Conservation (phyloP, 192 early-diverging fungal species). For the Rhizophlyctis rosea region DNA sequence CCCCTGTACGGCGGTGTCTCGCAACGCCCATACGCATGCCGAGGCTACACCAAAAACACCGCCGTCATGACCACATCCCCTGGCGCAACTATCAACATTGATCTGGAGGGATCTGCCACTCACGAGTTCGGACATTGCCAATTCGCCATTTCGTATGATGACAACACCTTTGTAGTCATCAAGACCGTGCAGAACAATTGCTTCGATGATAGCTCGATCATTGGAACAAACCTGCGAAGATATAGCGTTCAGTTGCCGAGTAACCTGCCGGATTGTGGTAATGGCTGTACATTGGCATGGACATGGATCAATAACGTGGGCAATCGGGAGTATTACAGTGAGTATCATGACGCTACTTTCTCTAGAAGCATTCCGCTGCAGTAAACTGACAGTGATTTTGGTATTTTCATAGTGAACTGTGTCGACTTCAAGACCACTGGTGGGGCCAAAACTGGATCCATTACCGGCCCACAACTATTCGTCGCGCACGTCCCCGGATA, state of each 20-base stretch:
- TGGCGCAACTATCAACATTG: slow-evolving; percentile 15
- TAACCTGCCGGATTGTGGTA: slow-evolving; percentile 47
- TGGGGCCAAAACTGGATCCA: slow-evolving; percentile 10
- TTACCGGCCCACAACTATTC: slow-evolving; percentile 35
- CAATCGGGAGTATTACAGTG: slow-evolving; percentile 69
- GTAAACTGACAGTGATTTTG: too few relatives aligned
- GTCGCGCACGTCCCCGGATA: slow-evolving; percentile 26
- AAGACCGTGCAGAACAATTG: slow-evolving; percentile 56
- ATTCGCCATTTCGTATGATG: slow-evolving; percentile 65
- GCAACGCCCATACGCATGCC: slow-evolving; percentile 25
- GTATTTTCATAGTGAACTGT: too few relatives aligned
- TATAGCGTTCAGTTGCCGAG: slow-evolving; percentile 56
- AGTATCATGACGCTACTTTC: too few relatives aligned
- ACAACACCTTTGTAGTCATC: slow-evolving; percentile 61
- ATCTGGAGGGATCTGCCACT: neutral
- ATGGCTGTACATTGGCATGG: slow-evolving; percentile 58
- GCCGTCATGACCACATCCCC: slow-evolving; percentile 5
- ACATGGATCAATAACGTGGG: slow-evolving; percentile 65
- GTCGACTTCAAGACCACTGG: slow-evolving; percentile 56
- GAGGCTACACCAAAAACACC: slow-evolving; percentile 13
- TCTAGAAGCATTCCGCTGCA: too few relatives aligned
- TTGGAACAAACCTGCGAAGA: too few relatives aligned
- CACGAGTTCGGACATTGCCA: slow-evolving; percentile 70
- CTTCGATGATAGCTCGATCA: too few relatives aligned
- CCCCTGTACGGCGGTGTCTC: slow-evolving; percentile 23